Conservation (phyloP, 2,329 filamentous ascomycete species). For the Aureobasidium mangrovei region DNA sequence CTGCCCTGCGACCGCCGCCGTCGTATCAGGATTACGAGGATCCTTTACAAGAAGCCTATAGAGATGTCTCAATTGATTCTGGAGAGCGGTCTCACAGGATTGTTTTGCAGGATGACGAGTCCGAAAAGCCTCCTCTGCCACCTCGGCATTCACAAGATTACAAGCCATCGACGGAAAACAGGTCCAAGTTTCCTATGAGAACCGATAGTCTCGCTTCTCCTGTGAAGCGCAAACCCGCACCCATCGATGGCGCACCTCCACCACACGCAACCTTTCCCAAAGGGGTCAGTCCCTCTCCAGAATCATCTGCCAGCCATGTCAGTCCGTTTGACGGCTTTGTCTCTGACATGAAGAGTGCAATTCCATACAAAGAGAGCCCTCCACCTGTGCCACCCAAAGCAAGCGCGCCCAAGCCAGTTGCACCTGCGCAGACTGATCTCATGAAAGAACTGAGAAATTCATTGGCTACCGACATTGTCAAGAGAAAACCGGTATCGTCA, state of each 20-base stretch:
- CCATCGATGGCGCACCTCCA: slow-evolving; percentile 33
- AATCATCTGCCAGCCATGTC: slow-evolving; percentile 21
- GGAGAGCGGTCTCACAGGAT: slow-evolving; percentile 33
- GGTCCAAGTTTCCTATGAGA: slow-evolving; percentile 5
- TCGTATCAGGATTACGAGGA: slow-evolving; percentile 40
- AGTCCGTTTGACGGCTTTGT: background rate
- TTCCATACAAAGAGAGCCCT: background rate
- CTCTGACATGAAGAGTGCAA: background rate
- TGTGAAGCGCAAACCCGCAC: slow-evolving; percentile 34
- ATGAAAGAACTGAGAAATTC: slow-evolving; percentile 15
- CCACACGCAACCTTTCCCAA: slow-evolving; percentile 31
- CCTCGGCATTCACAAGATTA: slow-evolving; percentile 11
- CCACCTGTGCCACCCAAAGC: background rate
- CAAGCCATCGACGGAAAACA: background rate
- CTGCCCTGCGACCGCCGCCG: slow-evolving; percentile 33
- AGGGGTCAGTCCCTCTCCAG: slow-evolving; percentile 16
- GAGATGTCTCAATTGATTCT: background rate
- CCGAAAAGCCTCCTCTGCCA: slow-evolving; percentile 19
- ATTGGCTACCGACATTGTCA: background rate
- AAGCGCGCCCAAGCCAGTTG: background rate
- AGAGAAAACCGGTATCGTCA: slow-evolving; percentile 4
- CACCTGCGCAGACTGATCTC: background rate
- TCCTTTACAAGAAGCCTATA: slow-evolving; percentile 29
- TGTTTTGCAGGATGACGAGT: slow-evolving; percentile 30
- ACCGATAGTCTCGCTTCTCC: slow-evolving; percentile 15